Evolutionary conservation across 2,329 filamentous ascomycete genomes (phyloP).

Genomic region (Trichoderma sp.): DNA sequence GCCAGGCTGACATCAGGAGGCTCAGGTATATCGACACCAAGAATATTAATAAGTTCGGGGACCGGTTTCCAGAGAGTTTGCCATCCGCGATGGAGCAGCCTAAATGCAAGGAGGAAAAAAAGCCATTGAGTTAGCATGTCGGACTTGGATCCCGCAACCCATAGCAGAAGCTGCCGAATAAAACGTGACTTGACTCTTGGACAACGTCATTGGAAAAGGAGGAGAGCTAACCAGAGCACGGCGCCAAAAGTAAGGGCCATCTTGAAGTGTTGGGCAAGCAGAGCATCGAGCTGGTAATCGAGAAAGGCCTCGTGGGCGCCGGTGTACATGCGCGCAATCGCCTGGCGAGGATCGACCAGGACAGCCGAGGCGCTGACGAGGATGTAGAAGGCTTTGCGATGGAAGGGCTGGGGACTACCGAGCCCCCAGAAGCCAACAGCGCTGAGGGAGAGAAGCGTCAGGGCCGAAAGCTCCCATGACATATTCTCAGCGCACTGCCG

Average conservation of each 20-base stretch:
- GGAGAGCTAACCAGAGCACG: constrained; percentile 49
- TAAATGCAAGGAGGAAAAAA: constrained; percentile 38
- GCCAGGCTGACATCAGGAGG: constrained; percentile 87
- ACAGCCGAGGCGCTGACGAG: constrained; percentile 38
- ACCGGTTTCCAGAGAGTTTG: constrained; percentile 90
- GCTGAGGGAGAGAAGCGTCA: constrained; percentile 45
- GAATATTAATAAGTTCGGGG: constrained; percentile 83
- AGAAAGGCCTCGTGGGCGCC: constrained; percentile 39
- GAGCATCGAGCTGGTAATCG: constrained; percentile 48
- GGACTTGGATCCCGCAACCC: not conserved
- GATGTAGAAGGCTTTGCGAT: constrained; percentile 38
- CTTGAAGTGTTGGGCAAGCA: constrained; percentile 53
- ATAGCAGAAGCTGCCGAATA: not conserved
- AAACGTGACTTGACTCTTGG: not conserved
- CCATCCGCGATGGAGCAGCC: constrained; percentile 82
- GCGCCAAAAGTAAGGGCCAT: constrained; percentile 58
- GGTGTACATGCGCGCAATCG: constrained; percentile 36
- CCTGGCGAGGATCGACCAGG: constrained; percentile 38
- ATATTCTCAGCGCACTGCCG: constrained; percentile 43
- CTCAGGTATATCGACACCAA: constrained; percentile 91
- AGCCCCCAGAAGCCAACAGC: constrained; percentile 43
- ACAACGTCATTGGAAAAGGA: not conserved
- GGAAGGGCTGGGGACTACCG: constrained; percentile 38
- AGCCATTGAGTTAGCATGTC: not conserved
- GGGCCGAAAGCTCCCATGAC: constrained; percentile 47